Evolutionary conservation across 768 basidiomycete genomes (phyloP), one percentile per base, ranked within the genome.

Genomic region (Tephrocybe sp.): DNA sequence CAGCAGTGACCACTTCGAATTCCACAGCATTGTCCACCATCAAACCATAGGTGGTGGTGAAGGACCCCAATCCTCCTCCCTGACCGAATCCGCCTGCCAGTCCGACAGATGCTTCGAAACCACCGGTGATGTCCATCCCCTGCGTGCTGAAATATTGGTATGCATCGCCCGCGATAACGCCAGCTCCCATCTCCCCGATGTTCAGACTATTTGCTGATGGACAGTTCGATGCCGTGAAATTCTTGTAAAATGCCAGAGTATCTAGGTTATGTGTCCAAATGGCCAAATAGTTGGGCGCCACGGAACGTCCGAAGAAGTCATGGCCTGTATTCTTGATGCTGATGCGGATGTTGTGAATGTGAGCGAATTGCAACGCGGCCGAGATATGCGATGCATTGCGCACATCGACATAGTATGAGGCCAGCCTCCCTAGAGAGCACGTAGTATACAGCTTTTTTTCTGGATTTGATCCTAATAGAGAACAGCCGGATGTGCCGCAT

Each of bases 1-100:
- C 65, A 0, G 75, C 69, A 1, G 73, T 75, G 39, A 78, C 69
- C 22, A 77, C 62, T 37, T 68, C 68, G 55, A 73, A 70, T 49
- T 66, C 54, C 13, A 69, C 55, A 8, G 59, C 60, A 22, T 66
- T 60, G 53, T 69, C 69, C 1, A 62, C 67, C 38, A 19, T 25
- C 22, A 9, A 24, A 19, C 38, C 38, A 25, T 39, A 39, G 9
- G 16, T 25, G 18, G 38, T 19, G 38, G 38, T 21, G 22, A 39
- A 25, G 21, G 22, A 19, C 19, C 38, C 22, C 19, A 21, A n/a
- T 11, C 38, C 38, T 39, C 38, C 38, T 21, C 38, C 38, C 38
- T 39, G 38, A n/a, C 18, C 38, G 11, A 5, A 39, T 19, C 38
- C 38, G 18, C 38, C 38, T 39, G 38, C 18, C 9, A 25, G 6